These are phyloP conservation scores for Fraxinus anomala DNA, from an alignment of 257 asterid species.

Conservation along the genomic window DNA sequence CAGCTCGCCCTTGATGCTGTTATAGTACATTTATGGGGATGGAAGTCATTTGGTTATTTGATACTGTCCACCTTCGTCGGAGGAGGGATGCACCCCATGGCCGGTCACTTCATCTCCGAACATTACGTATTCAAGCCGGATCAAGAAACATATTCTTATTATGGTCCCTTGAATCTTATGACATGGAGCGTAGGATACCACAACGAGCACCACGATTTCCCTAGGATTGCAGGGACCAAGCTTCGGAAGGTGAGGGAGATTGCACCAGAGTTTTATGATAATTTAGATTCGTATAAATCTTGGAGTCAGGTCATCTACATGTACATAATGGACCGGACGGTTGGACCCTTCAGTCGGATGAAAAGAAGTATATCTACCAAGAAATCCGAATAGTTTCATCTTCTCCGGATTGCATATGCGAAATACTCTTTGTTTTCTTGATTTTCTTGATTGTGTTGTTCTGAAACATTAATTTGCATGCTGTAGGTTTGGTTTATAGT, in stretches of 20 bases:
- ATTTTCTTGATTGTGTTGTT: neutral
- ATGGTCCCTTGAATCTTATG: slow-evolving; percentile 84
- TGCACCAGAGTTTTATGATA: slow-evolving; percentile 76
- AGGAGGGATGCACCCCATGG: slow-evolving; percentile 98
- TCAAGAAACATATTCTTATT: slow-evolving; percentile 89
- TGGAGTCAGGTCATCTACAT: slow-evolving; percentile 91
- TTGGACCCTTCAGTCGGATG: slow-evolving; percentile 90
- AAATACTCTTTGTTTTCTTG: neutral
- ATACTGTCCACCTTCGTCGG: slow-evolving; percentile 89
- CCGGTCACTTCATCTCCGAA: slow-evolving; percentile 92
- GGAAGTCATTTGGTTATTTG: slow-evolving; percentile 76
- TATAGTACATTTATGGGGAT: slow-evolving; percentile 69
- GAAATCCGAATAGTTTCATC: slow-evolving; percentile 50
- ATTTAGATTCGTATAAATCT: slow-evolving; percentile 62
- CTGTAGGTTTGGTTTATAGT: neutral
- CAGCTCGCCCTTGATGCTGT: slow-evolving; percentile 68
- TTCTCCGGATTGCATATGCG: neutral
- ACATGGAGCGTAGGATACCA: slow-evolving; percentile 93
- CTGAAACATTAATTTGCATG: neutral
- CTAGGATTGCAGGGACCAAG: slow-evolving; percentile 85
- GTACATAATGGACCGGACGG: slow-evolving; percentile 72
- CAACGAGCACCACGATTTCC: slow-evolving; percentile 96
- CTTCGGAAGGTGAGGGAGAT: slow-evolving; percentile 91
- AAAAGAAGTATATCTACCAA: slow-evolving; percentile 62
- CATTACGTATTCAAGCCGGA: slow-evolving; percentile 74